phyloP scores from a whole-genome alignment of 768 basidiomycete genomes.

The Boletus sensibilis region DNA sequence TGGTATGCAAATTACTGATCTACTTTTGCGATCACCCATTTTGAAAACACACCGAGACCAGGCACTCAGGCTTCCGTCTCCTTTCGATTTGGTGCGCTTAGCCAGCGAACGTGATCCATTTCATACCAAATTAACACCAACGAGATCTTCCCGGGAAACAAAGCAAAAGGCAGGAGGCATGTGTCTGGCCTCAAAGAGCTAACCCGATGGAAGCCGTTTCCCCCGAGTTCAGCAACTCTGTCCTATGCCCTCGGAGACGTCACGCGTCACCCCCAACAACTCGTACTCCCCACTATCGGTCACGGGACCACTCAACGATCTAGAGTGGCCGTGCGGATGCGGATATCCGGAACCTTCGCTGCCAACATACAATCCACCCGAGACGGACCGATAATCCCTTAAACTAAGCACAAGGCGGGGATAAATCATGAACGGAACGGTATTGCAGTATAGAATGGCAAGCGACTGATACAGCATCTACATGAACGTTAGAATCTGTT shows the following conservation, averaged over 20 bases:
- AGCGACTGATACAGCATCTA: background rate
- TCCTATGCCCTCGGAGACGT: background rate
- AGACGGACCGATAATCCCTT: background rate
- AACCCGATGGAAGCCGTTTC: background rate
- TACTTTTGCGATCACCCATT: too few species aligned
- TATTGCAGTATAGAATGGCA: background rate
- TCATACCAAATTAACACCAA: background rate
- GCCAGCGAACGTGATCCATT: background rate
- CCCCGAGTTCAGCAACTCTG: background rate
- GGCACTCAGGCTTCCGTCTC: background rate
- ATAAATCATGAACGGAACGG: conserved; percentile 10
- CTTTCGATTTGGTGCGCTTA: background rate
- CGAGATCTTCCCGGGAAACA: background rate
- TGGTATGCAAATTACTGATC: too few species aligned
- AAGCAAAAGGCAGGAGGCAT: background rate
- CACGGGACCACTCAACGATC: background rate
- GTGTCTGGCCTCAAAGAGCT: background rate
- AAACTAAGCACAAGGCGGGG: conserved; percentile 6
- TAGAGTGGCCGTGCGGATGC: background rate
- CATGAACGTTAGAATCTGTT: background rate
- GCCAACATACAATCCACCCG: background rate
- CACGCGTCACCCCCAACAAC: background rate
- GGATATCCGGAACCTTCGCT: background rate
- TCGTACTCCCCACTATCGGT: background rate
- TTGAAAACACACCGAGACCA: too few species aligned